Evolutionary conservation across 2,329 filamentous ascomycete genomes (phyloP), one percentile per base, ranked within the genome.

Genomic region (Thermomyces lanuginosus): DNA sequence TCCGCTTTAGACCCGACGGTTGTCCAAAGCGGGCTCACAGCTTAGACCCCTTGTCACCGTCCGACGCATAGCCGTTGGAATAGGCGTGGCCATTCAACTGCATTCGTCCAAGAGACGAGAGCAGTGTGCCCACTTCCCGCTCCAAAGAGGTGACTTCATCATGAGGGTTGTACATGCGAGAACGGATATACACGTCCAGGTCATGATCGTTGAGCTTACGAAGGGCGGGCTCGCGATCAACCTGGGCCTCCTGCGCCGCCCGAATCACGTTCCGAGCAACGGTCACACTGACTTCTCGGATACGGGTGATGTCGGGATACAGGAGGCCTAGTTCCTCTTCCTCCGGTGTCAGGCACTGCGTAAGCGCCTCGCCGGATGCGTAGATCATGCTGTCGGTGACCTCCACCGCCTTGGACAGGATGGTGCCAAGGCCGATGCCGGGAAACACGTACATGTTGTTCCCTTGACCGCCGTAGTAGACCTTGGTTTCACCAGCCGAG

Each of bases 331-430:
- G 71, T 30, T 76, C 70, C 44, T 82, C 62, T 61, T 98, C 89
- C 35, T 89, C 76, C 20, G 72, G 64, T 36, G 76, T 83, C 34
- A 98, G 67, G 17, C 77, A 74, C 32, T 72, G 72, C 9, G 81
- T 70, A 11, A 95, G 69, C 4, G 82, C 76, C 21, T 76, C 75
- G 15, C 82, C 89, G 16, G 84, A 86, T 26, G 79, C 83, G 60
- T 95, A 95, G 47, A 98, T 83, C 89, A 98, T 98, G 54, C 76
- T 72, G 51, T 93, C 81, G 4, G 86, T 95, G 40, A 95, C 66
- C 42, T 73, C 73, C 38, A 79, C 74, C 8, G 83, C 70, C 64
- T 93, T 91, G 58, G 76, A 75, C 25, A 95, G 69, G 48, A 95
- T 93, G 38, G 86, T 79, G 34, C 84, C 89, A 16, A 95, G 72